Conservation (phyloP, 2,329 filamentous ascomycete species). For the Botrytis pseudocinerea region DNA sequence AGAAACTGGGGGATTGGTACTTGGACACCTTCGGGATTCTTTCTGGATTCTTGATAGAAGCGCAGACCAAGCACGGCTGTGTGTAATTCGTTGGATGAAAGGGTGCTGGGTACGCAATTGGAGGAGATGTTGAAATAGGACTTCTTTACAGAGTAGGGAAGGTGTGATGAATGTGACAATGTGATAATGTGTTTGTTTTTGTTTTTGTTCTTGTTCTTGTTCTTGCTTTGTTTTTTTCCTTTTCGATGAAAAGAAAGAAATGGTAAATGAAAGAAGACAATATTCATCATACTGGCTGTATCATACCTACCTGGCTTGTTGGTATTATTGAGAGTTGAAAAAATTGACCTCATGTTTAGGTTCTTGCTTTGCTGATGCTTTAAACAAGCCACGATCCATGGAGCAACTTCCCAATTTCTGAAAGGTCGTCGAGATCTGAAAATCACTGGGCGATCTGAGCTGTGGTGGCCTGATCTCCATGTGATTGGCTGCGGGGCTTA, state of each 20-base stretch:
- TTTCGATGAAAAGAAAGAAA: background rate
- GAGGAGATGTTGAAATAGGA: background rate
- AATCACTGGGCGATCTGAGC: slow-evolving; percentile 4
- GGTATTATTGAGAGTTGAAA: background rate
- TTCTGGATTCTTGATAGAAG: background rate
- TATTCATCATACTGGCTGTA: background rate
- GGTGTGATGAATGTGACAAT: background rate
- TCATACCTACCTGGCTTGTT: background rate
- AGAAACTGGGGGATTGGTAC: background rate
- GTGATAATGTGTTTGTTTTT: background rate
- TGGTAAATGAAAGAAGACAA: background rate
- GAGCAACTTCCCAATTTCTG: background rate
- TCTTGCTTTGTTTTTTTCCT: background rate
- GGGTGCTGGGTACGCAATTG: background rate
- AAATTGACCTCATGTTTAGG: background rate
- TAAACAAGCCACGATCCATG: background rate
- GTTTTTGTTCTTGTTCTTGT: no score
- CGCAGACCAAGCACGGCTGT: background rate
- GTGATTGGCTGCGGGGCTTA: background rate
- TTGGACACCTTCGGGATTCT: background rate
- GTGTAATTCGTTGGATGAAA: background rate
- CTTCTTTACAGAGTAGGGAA: background rate
- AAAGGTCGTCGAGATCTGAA: slow-evolving; percentile 17
- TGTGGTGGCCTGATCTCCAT: no score
- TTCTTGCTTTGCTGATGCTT: background rate